Percentiles rank a stretch among this genome's conserved stretches.
Evolutionary conservation across 176 grass and related monocot genomes (phyloP).

Genomic region (Poa annua): DNA sequence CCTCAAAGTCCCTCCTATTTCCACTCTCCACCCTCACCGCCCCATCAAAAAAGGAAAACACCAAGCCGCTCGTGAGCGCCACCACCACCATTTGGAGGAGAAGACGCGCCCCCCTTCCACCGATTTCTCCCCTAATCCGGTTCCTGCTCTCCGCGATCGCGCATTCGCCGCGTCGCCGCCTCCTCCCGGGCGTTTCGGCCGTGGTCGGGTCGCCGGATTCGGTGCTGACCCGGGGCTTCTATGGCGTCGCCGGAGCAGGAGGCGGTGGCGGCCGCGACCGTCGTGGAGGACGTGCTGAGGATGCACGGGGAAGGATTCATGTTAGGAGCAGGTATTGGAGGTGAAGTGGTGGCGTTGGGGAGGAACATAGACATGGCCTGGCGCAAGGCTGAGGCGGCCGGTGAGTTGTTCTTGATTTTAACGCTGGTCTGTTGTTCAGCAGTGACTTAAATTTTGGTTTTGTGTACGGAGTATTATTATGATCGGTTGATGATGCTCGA

Average conservation of each 20-base stretch:
- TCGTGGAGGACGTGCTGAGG: constrained; percentile 36
- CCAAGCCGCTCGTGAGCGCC: constrained; percentile 46
- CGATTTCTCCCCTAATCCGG: constrained; percentile 25
- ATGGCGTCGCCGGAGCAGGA: constrained; percentile 51
- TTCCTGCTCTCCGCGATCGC: neutral
- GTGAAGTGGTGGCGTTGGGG: constrained; percentile 8
- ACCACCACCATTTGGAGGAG: constrained; percentile 40
- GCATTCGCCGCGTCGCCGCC: neutral
- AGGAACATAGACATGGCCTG: constrained; percentile 58
- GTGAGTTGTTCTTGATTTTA: constrained; percentile 46
- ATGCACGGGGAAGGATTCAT: constrained; percentile 2
- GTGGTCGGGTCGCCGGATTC: constrained; percentile 41
- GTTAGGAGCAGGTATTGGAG: neutral
- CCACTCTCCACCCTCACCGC: constrained; percentile 11
- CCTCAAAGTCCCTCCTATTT: constrained; percentile 41
- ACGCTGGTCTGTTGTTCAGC: neutral
- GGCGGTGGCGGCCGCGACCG: constrained; percentile 38
- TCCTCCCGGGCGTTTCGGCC: neutral
- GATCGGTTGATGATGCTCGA: neutral
- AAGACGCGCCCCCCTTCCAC: constrained; percentile 24
- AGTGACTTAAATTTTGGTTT: neutral
- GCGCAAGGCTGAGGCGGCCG: constrained; percentile 66
- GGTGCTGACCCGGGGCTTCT: constrained; percentile 32
- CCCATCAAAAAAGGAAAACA: constrained; percentile 42
- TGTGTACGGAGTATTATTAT: neutral